Percentiles rank a stretch among this genome's conserved stretches.
phyloP scores from a whole-genome alignment of 2,329 filamentous ascomycete genomes.

The Botrytis elliptica region DNA sequence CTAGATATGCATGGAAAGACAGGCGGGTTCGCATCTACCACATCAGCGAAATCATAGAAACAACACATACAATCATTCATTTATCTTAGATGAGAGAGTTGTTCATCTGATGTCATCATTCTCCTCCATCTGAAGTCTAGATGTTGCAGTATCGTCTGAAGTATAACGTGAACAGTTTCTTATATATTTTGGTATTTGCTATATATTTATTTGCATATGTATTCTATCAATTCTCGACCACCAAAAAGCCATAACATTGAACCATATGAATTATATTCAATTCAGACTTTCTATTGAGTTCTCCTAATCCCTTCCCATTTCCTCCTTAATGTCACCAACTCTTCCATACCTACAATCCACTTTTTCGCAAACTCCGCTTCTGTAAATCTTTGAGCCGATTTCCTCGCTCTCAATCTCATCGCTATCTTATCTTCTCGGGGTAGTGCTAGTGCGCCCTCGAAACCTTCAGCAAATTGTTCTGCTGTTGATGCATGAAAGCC shows the following conservation, averaged over 20 bases:
- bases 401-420: constrained; percentile 72
- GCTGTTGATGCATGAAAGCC: constrained; percentile 83
- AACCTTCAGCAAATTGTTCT: constrained; percentile 77
- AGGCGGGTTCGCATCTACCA: not conserved
- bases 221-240: not conserved
- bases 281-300: not conserved
- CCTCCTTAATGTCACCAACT: constrained; percentile 52
- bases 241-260: not conserved
- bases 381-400: constrained; percentile 80
- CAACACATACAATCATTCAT: not conserved
- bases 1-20: not conserved
- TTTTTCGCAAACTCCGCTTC: constrained; percentile 79
- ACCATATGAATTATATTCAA: not conserved
- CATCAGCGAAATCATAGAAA: not conserved
- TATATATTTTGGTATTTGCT: constrained; percentile 7
- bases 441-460: constrained; percentile 71
- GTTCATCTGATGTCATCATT: not conserved
- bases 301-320: constrained; percentile 14
- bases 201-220: constrained; percentile 17
- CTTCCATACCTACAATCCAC: constrained; percentile 75
- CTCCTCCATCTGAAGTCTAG: not conserved
- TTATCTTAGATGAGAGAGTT: not conserved
- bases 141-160: not conserved
- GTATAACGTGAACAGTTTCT: not conserved
- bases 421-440: constrained; percentile 66